phyloP scores from a whole-genome alignment of 805 yeast species.

The Candida saitoana region DNA sequence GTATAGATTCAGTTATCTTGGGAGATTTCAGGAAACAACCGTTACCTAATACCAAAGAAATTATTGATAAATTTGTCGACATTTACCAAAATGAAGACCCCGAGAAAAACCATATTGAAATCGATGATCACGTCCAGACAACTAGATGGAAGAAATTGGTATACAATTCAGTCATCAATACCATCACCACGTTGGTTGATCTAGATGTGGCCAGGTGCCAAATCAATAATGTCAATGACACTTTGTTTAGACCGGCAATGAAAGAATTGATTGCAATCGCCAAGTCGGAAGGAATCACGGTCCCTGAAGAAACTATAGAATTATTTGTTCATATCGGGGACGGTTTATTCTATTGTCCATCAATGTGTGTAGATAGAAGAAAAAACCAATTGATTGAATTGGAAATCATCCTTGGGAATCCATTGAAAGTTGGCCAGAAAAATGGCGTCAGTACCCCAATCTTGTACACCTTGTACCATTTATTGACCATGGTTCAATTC shows the following conservation, averaged over 20 bases:
- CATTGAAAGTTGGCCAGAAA: constrained; percentile 34
- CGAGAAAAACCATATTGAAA: constrained; percentile 17
- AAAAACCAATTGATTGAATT: constrained; percentile 36
- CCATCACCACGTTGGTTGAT: constrained; percentile 30
- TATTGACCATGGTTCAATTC: constrained; percentile 60
- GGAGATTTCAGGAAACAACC: constrained; percentile 20
- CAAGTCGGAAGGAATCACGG: constrained; percentile 57
- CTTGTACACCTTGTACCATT: constrained; percentile 51
- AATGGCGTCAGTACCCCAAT: constrained; percentile 51
- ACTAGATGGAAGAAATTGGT: constrained; percentile 39
- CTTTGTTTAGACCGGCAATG: constrained; percentile 55
- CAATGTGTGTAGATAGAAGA: constrained; percentile 37
- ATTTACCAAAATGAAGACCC: constrained; percentile 27
- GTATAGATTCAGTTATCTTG: constrained; percentile 18
- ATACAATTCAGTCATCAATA: constrained; percentile 34
- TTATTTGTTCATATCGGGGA: constrained; percentile 48
- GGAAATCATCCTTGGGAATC: constrained; percentile 39
- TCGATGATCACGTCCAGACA: constrained; percentile 27
- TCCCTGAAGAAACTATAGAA: constrained; percentile 49
- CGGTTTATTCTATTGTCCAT: constrained; percentile 39
- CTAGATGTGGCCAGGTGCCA: constrained; percentile 35
- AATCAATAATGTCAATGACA: constrained; percentile 27
- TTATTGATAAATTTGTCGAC: constrained; percentile 19
- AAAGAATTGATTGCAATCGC: constrained; percentile 63
- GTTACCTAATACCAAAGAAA: constrained; percentile 5